Base-by-base conservation (phyloP, 208 protist genomes). In the Angomonas deanei region DNA sequence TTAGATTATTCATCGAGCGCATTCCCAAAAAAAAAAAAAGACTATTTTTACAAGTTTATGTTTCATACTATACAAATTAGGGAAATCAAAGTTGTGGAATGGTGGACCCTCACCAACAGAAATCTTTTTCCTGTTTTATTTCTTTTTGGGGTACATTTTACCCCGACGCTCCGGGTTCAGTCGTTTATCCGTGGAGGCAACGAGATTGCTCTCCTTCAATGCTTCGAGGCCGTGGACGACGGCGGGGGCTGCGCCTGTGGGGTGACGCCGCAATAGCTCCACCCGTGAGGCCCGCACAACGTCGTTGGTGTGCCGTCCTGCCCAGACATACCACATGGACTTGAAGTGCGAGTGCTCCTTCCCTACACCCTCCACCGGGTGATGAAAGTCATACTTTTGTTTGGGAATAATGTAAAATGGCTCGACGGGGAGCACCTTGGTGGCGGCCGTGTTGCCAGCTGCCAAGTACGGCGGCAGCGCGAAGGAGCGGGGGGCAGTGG, bases 321-420 rank as follows among this genome's bases (percentile, higher is more conserved):
- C 62, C 75, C 78, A 87, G 17, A 92, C 82, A 66, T 82, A 87
- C 82, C 74, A 89, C 73, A 89, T 88, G 15, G 82, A 87, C 30
- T 80, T 74, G 67, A 92, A 89, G 72, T 87, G 80, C 10, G 82
- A 86, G 67, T 88, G 75, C 15, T 72, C 82, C 31, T 89, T 64
- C 33, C 77, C 80, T 17, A 72, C 80, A 46, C 76, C 78, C 47
- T 53, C 47, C 11, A 72, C 46, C 2, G 82, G 86, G 66, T 90
- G 82, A 46, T 59, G 50, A 53, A 82, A 87, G 70, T 92, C 82
- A 78, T 90, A 88, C 15, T 70, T 61, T 10, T 27, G 56, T 11
- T 68, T 66, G 0, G 80, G 80, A 23, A 88, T 55, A 11, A 88
- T 39, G 78, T 88, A 90, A 54, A 89, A 82, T 0, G 78, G 80